These are phyloP conservation scores for Gillenia trifoliata DNA, from an alignment of 306 rosid genomes.

Conservation along the genomic window DNA sequence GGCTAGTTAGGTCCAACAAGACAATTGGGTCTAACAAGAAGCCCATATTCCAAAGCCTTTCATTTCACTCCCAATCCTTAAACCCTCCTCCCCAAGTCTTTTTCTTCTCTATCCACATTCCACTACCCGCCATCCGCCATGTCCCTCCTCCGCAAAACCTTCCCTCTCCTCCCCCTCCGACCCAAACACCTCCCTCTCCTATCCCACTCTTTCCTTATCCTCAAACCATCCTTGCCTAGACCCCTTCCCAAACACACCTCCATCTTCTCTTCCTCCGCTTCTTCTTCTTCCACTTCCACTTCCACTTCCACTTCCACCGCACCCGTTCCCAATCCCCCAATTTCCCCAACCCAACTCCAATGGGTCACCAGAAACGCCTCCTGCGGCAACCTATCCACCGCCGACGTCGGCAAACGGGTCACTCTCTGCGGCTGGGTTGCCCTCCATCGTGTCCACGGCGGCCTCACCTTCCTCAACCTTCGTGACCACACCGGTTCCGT, in stretches of 20 bases:
- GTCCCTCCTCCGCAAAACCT: slow-evolving; percentile 52
- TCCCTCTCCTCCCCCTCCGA: slow-evolving; percentile 57
- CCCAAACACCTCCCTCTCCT: slow-evolving; percentile 34
- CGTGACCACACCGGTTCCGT: slow-evolving; percentile 78
- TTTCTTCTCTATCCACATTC: background rate
- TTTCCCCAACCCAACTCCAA: slow-evolving; percentile 3
- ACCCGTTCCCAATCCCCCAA: slow-evolving; percentile 26
- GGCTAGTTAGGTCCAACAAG: too few relatives aligned
- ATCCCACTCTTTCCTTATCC: slow-evolving; percentile 18
- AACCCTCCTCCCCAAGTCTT: background rate
- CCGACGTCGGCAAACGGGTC: slow-evolving; percentile 63
- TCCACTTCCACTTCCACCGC: slow-evolving; percentile 22
- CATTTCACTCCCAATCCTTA: background rate
- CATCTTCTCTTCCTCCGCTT: slow-evolving; percentile 11
- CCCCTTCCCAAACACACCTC: slow-evolving; percentile 7
- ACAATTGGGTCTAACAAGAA: background rate
- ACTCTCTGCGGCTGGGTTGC: slow-evolving; percentile 95
- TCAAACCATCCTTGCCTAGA: slow-evolving; percentile 28
- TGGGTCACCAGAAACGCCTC: slow-evolving; percentile 64
- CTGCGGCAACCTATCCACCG: slow-evolving; percentile 55
- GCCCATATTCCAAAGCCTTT: background rate
- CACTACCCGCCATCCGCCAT: slow-evolving; percentile 19
- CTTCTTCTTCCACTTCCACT: slow-evolving; percentile 20
- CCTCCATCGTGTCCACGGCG: slow-evolving; percentile 85
- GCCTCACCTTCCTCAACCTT: slow-evolving; percentile 77